Evolutionary conservation across 1,284 basidiomycete species (phyloP), one percentile per base, ranked within the genome.

Genomic region (Rhodotorula mucilaginosa): DNA sequence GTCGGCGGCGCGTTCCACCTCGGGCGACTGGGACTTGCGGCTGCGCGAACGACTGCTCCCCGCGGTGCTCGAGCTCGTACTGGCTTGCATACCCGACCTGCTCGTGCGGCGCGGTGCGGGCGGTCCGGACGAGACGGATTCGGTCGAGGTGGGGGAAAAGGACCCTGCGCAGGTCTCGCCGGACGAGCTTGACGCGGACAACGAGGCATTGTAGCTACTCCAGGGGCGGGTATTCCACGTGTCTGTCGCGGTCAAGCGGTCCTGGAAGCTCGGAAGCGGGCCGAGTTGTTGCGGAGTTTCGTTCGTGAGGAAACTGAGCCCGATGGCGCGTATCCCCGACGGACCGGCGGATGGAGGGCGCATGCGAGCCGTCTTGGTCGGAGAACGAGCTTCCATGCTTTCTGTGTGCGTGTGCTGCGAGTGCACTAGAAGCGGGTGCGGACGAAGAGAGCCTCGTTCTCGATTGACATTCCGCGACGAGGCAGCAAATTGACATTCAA

Each of bases 201-300:
- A 12, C 10, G 48, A 3, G 61, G 2, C 16, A 49, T 12, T 34
- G 16, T 23, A 34, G 52, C 4, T 21, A 18, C 15, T 10, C 51
- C n/a, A 63, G 34, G 29, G 51, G 23, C 34, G n/a, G 0, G 52
- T 5, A 29, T 23, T 34, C 65, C 65, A 61, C 46, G 65, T 67
- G 52, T 56, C 44, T 12, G 58, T 67, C 15, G 21, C 65, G 23
- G 52, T 21, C 31, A 72, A 58, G 31, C 62, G 64, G 29, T 70
- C 60, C 54, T 23, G 23, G 57, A 68, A 69, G n/a, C 57, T 56
- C 23, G 70, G 70, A n/a, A 56, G 54, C 26, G 54, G 26, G 26
- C 26, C 54, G 54, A 56, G 54, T 16, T n/a, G n/a, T 16, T 16
- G n/a, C 23, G 54, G 54, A 15, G 16, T 21, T 6, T 56, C 54